Evolutionary conservation across 768 basidiomycete genomes (phyloP).

Genomic region (Suillus hirtellus): DNA sequence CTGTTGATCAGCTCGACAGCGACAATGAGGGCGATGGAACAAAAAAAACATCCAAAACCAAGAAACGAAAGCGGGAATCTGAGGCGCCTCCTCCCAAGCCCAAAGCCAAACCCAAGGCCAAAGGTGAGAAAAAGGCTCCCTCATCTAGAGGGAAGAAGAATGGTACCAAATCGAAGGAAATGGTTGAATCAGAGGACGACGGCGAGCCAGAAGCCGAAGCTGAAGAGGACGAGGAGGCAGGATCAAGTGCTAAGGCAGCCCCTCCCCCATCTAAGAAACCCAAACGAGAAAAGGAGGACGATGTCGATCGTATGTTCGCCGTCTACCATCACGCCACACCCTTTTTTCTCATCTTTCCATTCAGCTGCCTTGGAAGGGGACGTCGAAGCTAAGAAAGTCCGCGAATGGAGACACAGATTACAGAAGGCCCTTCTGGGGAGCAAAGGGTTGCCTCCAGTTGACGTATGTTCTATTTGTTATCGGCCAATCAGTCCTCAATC

Average conservation of each 20-base stretch:
- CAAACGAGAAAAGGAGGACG: slow-evolving; percentile 60
- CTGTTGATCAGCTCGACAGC: slow-evolving; percentile 66
- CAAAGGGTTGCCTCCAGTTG: slow-evolving; percentile 62
- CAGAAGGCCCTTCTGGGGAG: slow-evolving; percentile 83
- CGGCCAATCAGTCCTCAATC: slow-evolving; percentile 10
- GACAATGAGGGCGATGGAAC: slow-evolving; percentile 53
- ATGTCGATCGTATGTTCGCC: slow-evolving; percentile 52
- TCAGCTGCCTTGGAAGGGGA: slow-evolving; percentile 50
- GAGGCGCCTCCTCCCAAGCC: slow-evolving; percentile 42
- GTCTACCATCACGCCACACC: neutral
- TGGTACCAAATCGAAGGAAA: slow-evolving; percentile 59
- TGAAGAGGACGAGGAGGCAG: slow-evolving; percentile 46
- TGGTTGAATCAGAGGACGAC: slow-evolving; percentile 65
- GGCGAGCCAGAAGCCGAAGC: slow-evolving; percentile 51
- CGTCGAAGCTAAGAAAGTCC: slow-evolving; percentile 71
- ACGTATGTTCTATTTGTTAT: slow-evolving; percentile 43
- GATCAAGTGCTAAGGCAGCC: slow-evolving; percentile 53
- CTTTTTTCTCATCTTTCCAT: slow-evolving; percentile 13
- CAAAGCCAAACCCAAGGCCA: slow-evolving; percentile 47
- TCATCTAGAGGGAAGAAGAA: slow-evolving; percentile 50
- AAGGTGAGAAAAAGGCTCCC: slow-evolving; percentile 40
- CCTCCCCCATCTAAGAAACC: slow-evolving; percentile 68
- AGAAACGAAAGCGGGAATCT: slow-evolving; percentile 65
- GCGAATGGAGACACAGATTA: slow-evolving; percentile 90
- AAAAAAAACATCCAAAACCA: slow-evolving; percentile 46